Conservation (phyloP, 768 basidiomycete species). For the Nevesoporus exiguus region DNA sequence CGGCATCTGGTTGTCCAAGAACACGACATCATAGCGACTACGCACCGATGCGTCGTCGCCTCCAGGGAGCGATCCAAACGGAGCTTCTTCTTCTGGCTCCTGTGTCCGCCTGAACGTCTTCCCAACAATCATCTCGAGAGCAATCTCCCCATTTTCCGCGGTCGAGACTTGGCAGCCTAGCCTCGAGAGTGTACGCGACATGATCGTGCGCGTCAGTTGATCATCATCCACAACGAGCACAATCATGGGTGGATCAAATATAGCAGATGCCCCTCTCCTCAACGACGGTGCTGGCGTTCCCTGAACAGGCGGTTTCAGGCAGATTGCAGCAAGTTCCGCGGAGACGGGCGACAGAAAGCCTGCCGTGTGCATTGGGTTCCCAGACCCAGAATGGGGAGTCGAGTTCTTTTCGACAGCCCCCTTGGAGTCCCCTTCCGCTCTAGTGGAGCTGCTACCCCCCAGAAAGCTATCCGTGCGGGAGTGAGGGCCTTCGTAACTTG, state of each 20-base stretch:
- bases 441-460: background rate
- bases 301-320: slow-evolving; percentile 13
- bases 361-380: background rate
- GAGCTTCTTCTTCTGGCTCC: background rate
- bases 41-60: background rate
- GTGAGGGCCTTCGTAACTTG: background rate
- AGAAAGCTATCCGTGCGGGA: background rate
- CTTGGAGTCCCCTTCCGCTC: slow-evolving; percentile 6
- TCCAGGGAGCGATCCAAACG: background rate
- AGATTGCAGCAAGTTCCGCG: slow-evolving; percentile 7
- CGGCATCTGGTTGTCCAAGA: slow-evolving; percentile 80
- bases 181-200: slow-evolving; percentile 74
- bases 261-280: slow-evolving; percentile 6
- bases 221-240: slow-evolving; percentile 88
- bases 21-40: slow-evolving; percentile 41
- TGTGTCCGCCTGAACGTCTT: slow-evolving; percentile 3
- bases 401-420: background rate
- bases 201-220: slow-evolving; percentile 70
- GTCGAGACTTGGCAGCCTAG: slow-evolving; percentile 75
- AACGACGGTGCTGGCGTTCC: slow-evolving; percentile 7
- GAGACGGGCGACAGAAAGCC: slow-evolving; percentile 1
- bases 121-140: slow-evolving; percentile 68
- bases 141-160: slow-evolving; percentile 81
- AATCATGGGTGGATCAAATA: slow-evolving; percentile 51
- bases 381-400: slow-evolving; percentile 4